phyloP scores from a whole-genome alignment of 306 rosid species.

The Benincasa hispida region DNA sequence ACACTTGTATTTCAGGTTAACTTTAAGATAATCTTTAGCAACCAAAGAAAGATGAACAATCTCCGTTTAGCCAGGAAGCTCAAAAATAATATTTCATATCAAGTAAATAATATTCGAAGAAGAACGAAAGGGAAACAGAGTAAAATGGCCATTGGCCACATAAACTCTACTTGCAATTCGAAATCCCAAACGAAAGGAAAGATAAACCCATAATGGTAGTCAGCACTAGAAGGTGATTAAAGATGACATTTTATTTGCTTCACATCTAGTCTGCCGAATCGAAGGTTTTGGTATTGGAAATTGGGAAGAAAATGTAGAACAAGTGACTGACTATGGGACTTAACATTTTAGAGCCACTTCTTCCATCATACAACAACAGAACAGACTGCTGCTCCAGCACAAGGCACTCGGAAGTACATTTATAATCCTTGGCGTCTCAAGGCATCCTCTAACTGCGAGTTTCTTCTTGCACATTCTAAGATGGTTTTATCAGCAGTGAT shows the following conservation, averaged over 20 bases:
- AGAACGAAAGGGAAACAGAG: background rate
- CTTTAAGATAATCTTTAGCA: background rate
- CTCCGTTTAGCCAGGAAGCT: background rate
- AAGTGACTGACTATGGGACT: background rate
- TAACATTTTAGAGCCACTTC: background rate
- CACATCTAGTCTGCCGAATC: background rate
- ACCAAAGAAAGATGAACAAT: background rate
- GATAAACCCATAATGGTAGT: background rate
- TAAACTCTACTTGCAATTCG: background rate
- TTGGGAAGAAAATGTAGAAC: background rate
- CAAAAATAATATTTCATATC: background rate
- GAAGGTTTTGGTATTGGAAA: background rate
- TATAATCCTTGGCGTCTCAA: conserved; percentile 34
- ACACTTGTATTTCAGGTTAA: background rate
- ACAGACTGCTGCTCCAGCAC: background rate
- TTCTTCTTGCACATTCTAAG: conserved; percentile 80
- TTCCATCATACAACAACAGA: background rate
- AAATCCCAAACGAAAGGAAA: background rate
- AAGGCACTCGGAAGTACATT: background rate
- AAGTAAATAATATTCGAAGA: background rate
- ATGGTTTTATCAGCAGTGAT: conserved; percentile 75
- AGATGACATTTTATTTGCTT: background rate
- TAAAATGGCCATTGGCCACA: background rate
- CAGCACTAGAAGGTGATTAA: background rate
- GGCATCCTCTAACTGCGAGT: conserved; percentile 50